Percentiles rank a stretch among this genome's conserved stretches.
Evolutionary conservation across 1,284 basidiomycete genomes (phyloP).

Genomic region (Macrocystidia cucumis): DNA sequence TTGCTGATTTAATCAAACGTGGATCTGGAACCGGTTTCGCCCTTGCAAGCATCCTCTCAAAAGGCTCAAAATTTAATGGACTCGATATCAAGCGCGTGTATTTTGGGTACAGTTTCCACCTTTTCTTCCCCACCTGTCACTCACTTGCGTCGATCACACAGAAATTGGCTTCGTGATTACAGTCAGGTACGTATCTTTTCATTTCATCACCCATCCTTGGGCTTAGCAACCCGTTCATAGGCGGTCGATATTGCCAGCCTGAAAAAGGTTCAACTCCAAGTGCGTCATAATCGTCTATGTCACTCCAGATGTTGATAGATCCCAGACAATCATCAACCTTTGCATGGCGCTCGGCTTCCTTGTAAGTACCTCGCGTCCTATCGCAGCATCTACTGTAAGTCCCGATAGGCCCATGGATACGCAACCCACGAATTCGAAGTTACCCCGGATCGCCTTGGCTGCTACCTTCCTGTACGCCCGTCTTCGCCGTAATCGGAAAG

Average conservation of each 20-base stretch:
- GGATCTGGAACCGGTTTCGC: slow-evolving; percentile 51
- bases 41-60: slow-evolving; percentile 51
- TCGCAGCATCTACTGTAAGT: slow-evolving; percentile 5
- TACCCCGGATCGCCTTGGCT: slow-evolving; percentile 79
- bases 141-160: too few relatives aligned
- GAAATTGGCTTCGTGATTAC: slow-evolving; percentile 81
- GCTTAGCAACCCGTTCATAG: slow-evolving; percentile 30
- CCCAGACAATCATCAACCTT: slow-evolving; percentile 79
- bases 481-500: background rate
- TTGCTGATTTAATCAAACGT: slow-evolving; percentile 59
- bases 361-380: slow-evolving; percentile 27
- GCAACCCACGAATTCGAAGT: slow-evolving; percentile 87
- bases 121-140: background rate
- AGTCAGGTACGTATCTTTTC: slow-evolving; percentile 40
- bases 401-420: slow-evolving; percentile 70
- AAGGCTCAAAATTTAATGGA: slow-evolving; percentile 65
- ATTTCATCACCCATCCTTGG: slow-evolving; percentile 1
- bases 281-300: slow-evolving; percentile 18
- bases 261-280: slow-evolving; percentile 67
- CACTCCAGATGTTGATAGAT: background rate
- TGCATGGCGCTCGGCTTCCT: slow-evolving; percentile 87
- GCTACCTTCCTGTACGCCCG: slow-evolving; percentile 68
- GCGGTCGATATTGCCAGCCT: slow-evolving; percentile 81
- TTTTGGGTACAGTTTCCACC: slow-evolving; percentile 49
- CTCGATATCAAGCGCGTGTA: slow-evolving; percentile 73